Percentiles rank a stretch among this genome's conserved stretches.
Conservation (phyloP, 2,329 filamentous ascomycete species). For the Scortechinia acanthostroma region DNA sequence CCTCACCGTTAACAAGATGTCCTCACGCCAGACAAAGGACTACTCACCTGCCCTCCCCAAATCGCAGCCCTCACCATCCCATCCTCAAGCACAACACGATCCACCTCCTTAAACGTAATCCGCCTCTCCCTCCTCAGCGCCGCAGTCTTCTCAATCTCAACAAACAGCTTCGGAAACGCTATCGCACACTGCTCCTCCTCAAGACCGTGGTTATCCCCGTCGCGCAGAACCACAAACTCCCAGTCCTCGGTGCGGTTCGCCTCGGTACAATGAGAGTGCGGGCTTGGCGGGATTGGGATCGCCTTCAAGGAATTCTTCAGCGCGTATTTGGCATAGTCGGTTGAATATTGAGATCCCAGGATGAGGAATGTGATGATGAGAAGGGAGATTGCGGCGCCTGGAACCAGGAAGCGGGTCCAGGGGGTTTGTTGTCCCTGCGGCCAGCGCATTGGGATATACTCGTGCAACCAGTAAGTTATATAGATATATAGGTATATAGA, state of each 20-base stretch:
- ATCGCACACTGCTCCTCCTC: constrained; percentile 11
- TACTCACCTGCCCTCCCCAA: constrained; percentile 13
- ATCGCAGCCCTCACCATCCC: constrained; percentile 24
- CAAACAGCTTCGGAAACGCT: constrained; percentile 14
- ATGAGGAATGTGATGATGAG: background rate
- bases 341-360: too few relatives aligned
- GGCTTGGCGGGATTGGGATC: too few relatives aligned
- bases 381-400: background rate
- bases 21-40: constrained; percentile 4
- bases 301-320: too few relatives aligned
- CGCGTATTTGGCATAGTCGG: too few relatives aligned
- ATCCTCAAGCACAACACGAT: constrained; percentile 11
- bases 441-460: too few relatives aligned
- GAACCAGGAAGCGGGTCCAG: background rate
- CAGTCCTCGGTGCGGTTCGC: too few relatives aligned
- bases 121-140: constrained; percentile 7
- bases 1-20: constrained; percentile 5
- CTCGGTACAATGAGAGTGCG: too few relatives aligned
- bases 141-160: constrained; percentile 12
- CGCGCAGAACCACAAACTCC: constrained; percentile 6
- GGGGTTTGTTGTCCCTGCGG: too few relatives aligned
- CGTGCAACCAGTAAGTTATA: too few relatives aligned
- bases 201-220: constrained; percentile 12
- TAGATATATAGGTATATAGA: too few relatives aligned
- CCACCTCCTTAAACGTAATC: constrained; percentile 11